Evolutionary conservation across 208 protist species (phyloP), one percentile per base, ranked within the genome.

Genomic region (Polymyxa betae): DNA sequence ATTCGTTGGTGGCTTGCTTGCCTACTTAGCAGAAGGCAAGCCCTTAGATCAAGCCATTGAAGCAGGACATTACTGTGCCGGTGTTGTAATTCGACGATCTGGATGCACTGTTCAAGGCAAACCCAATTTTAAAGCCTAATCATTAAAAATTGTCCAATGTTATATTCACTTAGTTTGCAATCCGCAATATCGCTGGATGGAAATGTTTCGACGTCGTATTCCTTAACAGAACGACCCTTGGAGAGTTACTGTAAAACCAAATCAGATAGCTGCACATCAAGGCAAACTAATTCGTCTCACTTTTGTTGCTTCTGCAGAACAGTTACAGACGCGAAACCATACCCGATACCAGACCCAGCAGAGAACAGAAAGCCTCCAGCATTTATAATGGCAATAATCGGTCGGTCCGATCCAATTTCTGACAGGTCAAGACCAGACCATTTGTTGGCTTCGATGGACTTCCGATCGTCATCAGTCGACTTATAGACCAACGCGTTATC

Each of bases 1-100:
- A 29, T 93, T 94, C 90, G 92, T 94, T 38, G 92, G 92, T 12
- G 92, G 90, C 5, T 92, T 93, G 0, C 16, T 93, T 0, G 68
- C 91, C 0, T 66, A 16, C 16, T 46, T 44, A 16, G n/a, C n/a
- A 38, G 40, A 82, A 35, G 72, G 72, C n/a, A 5, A 35, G 10
- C 16, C 35, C 10, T 35, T 82, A 45, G 72, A 5, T n/a, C 16
- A 82, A 40, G 5, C 72, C 35, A n/a, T 82, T 5, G n/a, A 43
- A 5, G 72, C 72, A 82, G 72, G 72, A 20, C 72, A 82, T n/a
- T 82, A 82, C 40, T 35, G 35, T 35, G 72, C 72, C 35, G 40
- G 72, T 5, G n/a, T 82, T 43, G n/a, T 82, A 5, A 43, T 82
- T 82, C 72, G 72, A 5, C 72, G 35, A 82, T 40, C n/a, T 16